Percentiles rank a stretch among this genome's conserved stretches.
These are phyloP conservation scores for Lenwebbia sp. DNA, from an alignment of 345 rosid species.

Conservation along the genomic window DNA sequence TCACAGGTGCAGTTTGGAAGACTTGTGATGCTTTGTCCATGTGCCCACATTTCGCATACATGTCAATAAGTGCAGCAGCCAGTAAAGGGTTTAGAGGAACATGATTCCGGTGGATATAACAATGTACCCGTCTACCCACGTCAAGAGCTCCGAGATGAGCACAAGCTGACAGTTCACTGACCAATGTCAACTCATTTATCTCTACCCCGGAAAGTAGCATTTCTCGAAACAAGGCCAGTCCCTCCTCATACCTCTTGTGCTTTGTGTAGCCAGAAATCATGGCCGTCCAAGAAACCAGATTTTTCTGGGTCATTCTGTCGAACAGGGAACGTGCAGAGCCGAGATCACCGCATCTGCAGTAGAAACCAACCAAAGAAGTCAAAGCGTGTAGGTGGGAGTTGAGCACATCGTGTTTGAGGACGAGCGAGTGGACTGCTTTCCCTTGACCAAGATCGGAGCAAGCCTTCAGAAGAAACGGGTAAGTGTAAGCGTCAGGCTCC, in stretches of 20 bases:
- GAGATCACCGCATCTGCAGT: conserved; percentile 11
- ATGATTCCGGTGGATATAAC: background rate
- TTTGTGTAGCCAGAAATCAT: conserved; percentile 22
- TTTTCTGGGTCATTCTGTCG: conserved; percentile 18
- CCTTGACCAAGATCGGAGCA: conserved; percentile 11
- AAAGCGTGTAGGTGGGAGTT: background rate
- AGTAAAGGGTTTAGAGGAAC: background rate
- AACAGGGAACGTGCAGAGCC: conserved; percentile 20
- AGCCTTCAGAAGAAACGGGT: conserved; percentile 21
- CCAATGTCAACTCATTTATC: conserved; percentile 4
- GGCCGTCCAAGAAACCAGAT: conserved; percentile 25
- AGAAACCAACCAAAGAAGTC: conserved; percentile 25
- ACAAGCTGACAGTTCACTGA: background rate
- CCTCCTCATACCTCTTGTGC: conserved; percentile 13
- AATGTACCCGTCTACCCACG: background rate
- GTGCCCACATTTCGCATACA: conserved; percentile 57
- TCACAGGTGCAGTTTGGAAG: conserved; percentile 28
- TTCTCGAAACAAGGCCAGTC: conserved; percentile 10
- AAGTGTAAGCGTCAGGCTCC: conserved; percentile 13
- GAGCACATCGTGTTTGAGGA: background rate
- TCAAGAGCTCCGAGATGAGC: conserved; percentile 1
- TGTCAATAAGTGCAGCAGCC: conserved; percentile 29
- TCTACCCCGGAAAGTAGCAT: conserved; percentile 14
- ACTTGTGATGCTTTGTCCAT: conserved; percentile 37
- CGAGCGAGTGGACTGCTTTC: background rate